Percentiles rank a stretch among this genome's conserved stretches.
Conservation (phyloP, 108 stramenopile species). For the Asterionellopsis glacialis region DNA sequence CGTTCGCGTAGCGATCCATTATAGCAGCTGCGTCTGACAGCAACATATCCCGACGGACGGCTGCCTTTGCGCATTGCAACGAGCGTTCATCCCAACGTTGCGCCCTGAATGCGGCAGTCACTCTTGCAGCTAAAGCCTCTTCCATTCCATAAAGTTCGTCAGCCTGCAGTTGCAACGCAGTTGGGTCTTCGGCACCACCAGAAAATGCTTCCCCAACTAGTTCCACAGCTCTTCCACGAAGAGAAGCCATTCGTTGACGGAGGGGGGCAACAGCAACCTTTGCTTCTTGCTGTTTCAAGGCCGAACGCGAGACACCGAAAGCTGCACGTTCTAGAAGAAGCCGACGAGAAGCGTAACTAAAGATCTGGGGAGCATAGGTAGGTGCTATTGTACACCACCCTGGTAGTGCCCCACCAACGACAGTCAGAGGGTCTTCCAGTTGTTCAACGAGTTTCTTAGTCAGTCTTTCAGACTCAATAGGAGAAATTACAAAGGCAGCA, state of each 20-base stretch:
- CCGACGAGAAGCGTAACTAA: slow-evolving; percentile 34
- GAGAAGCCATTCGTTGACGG: slow-evolving; percentile 39
- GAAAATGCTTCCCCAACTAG: slow-evolving; percentile 50
- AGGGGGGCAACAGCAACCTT: slow-evolving; percentile 38
- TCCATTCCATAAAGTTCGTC: slow-evolving; percentile 58
- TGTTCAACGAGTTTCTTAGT: slow-evolving; percentile 42
- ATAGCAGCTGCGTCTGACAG: slow-evolving; percentile 32
- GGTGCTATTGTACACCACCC: slow-evolving; percentile 34
- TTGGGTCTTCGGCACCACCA: slow-evolving; percentile 52
- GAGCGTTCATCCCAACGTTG: slow-evolving; percentile 45
- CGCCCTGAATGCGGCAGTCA: slow-evolving; percentile 28
- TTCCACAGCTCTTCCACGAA: slow-evolving; percentile 45
- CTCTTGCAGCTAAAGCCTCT: slow-evolving; percentile 44
- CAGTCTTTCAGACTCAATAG: slow-evolving; percentile 12
- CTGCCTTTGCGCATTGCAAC: slow-evolving; percentile 40
- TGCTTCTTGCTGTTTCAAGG: slow-evolving; percentile 39
- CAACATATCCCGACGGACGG: slow-evolving; percentile 26
- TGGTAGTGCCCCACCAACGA: slow-evolving; percentile 38
- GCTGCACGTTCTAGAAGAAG: slow-evolving; percentile 34
- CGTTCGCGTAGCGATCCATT: slow-evolving; percentile 32
- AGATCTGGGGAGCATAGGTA: slow-evolving; percentile 37
- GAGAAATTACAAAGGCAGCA: too few species aligned
- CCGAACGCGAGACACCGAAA: slow-evolving; percentile 42
- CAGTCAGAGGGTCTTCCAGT: slow-evolving; percentile 34
- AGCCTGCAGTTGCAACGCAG: slow-evolving; percentile 48